These are phyloP conservation scores for Blastocystis sp. DNA, from an alignment of 352 stramenopile genomes.

Conservation along the genomic window DNA sequence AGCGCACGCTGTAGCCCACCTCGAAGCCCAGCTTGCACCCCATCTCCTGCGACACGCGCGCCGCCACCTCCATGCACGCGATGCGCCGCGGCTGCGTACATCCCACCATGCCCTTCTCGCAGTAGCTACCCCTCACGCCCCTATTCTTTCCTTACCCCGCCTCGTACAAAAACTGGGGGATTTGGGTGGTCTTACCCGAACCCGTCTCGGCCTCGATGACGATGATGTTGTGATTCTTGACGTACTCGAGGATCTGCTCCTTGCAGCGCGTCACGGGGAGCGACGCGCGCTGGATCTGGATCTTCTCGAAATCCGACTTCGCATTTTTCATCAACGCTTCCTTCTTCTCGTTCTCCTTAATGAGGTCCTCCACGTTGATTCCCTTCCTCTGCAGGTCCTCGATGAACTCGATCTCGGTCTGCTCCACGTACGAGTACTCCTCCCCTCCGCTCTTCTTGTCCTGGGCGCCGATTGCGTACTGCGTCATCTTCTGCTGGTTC, in stretches of 20 bases:
- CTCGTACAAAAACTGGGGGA: constrained; percentile 91
- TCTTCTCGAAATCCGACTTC: constrained; percentile 78
- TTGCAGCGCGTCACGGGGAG: constrained; percentile 95
- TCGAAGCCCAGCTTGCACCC: constrained; percentile 91
- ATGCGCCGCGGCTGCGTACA: constrained; percentile 92
- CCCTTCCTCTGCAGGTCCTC: constrained; percentile 83
- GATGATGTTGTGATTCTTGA: constrained; percentile 89
- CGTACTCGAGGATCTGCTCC: constrained; percentile 92
- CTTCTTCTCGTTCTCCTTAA: constrained; percentile 50
- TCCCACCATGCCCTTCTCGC: constrained; percentile 84
- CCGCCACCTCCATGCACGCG: constrained; percentile 97
- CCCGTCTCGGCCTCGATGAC: constrained; percentile 86
- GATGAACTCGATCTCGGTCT: constrained; percentile 99
- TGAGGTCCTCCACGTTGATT: constrained; percentile 78
- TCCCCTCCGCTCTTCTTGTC: constrained; percentile 77
- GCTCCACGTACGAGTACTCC: constrained; percentile 93
- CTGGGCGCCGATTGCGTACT: constrained; percentile 79
- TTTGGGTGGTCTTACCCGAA: constrained; percentile 96
- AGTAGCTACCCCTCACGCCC: constrained; percentile 79
- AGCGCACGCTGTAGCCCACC: constrained; percentile 97
- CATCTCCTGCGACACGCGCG: constrained; percentile 96
- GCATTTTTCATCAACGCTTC: constrained; percentile 48
- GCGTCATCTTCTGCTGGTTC: constrained; percentile 83
- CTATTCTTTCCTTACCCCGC: neutral
- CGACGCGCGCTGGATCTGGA: constrained; percentile 88